Base-by-base conservation (phyloP, 1,284 basidiomycete genomes). In the Cystobasidiaceae sp. region DNA sequence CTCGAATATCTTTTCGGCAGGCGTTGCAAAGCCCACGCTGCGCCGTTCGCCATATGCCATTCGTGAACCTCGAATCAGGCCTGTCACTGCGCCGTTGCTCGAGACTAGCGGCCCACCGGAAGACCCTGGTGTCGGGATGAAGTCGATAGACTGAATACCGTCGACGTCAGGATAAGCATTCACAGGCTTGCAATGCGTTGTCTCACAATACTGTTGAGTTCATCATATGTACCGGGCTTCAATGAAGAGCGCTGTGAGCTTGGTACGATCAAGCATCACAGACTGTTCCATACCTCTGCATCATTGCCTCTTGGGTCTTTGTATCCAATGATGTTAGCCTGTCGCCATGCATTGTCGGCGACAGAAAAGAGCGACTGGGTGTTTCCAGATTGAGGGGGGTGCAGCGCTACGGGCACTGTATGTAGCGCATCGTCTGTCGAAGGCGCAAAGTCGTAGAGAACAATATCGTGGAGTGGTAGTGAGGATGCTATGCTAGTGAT, bases 1-100 rank as follows among this genome's bases (percentile, higher is more conserved):
- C 44, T 64, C 61, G 32, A 64, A 64, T n/a, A 64, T 64, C 52
- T 64, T 64, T 17, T 64, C 61, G 9, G 61, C 61, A 5, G 61
- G 61, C 6, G 61, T 64, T 25, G 61, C 61, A 28, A 64, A 64
- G 23, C 61, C 61, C 25, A 49, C 45, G 32, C 61, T 55, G 3
- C 61, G 15, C 33, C 52, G 30, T 32, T 64, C 61, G 28, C 61
- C 61, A 41, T 46, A 64, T 7, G 61, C 51, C 52, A 64, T 54
- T 43, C 61, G 39, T 17, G 51, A 55, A n/a, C 61, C 61, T 5
- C 61, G 61, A n/a, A 64, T 44, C 32, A 64, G 34, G 1, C 50
- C 61, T 7, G 61, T 64, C 41, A 64, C 61, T 15, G 61, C 61
- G 19, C 61, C 61, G 19, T 19, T 19, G 46, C 8, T 7, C 21